A percentile compares a stretch with the other conserved stretches of the same genome.
phyloP scores from a whole-genome alignment of 768 basidiomycete genomes.

The Hygrocybe coccinea region DNA sequence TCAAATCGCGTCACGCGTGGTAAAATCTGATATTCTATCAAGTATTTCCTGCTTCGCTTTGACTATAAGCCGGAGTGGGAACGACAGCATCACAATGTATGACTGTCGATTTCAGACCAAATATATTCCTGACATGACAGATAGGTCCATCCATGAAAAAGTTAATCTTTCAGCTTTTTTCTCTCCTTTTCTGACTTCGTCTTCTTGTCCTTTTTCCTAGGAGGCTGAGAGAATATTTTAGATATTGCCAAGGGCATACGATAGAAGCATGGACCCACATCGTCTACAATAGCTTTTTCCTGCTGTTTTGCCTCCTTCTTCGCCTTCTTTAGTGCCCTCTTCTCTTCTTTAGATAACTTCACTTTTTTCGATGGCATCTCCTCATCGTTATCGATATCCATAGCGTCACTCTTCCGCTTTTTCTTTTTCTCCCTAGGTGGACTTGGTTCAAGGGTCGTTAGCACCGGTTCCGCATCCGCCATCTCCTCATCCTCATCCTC shows the following conservation, averaged over 20 bases:
- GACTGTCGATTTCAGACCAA: not conserved
- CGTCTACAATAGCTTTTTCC: not conserved
- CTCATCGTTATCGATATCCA: constrained; percentile 56
- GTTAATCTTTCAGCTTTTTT: constrained; percentile 39
- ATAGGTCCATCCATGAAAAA: not conserved
- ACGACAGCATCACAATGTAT: no score
- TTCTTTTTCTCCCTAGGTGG: constrained; percentile 59
- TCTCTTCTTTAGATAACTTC: constrained; percentile 80
- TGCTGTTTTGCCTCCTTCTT: constrained; percentile 59
- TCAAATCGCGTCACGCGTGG: no score
- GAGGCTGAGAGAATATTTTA: not conserved
- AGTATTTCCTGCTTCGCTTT: no score
- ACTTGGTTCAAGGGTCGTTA: constrained; percentile 58
- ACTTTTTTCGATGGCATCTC: constrained; percentile 61
- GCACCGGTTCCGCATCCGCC: constrained; percentile 38
- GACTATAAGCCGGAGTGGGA: no score
- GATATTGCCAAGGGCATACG: not conserved
- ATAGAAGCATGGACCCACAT: not conserved
- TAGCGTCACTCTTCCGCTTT: constrained; percentile 62
- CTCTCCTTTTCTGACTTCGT: constrained; percentile 55
- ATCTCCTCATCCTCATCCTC: constrained; percentile 48
- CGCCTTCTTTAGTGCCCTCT: constrained; percentile 78
- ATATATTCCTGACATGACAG: not conserved
- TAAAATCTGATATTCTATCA: no score
- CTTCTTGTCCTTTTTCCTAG: constrained; percentile 14